Base-by-base conservation (phyloP, 202 grass and related monocot genomes). In the Musa balbisiana region DNA sequence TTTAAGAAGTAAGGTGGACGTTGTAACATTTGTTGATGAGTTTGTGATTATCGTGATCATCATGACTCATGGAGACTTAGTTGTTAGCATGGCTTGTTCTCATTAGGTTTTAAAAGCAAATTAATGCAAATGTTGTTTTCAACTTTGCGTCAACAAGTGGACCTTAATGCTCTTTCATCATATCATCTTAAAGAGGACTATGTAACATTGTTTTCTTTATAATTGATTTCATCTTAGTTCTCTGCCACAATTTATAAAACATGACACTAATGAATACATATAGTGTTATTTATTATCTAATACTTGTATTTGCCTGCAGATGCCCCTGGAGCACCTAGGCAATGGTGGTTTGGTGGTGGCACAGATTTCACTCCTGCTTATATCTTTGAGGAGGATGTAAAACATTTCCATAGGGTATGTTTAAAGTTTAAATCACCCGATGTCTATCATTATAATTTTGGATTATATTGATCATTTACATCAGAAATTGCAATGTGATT, bases 301-400 rank as follows among this genome's bases (percentile, higher is more conserved):
- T 69, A 72, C 55, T 52, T 13, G 67, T 27, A 3, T 78, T 53
- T 63, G 27, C 62, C 23, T 89, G 62, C 84, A 97, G 93, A 95
- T 85, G 73, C 76, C 72, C 89, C 91, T 82, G 91, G 89, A 75
- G 89, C 85, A 72, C 96, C 96, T 22, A 95, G 89, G 27, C 89
- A 89, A 71, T 99, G 96, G 96, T 99, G 96, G 96, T 99, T 99
- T 54, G 96, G 96, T 33, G 96, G 96, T 80, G 96, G 96, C 67
- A 99, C 96, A 83, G 91, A 99, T 79, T 82, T 99, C 83, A 99
- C 95, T 65, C 95, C 95, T 76, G 87, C 89, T 11, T 99, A 99
- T 79, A 79, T 99, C 65, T 85, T 95, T 69, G 95, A 99, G 88
- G 95, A 95, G 73, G 94, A 98, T 75, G 94, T 98, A 52, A 98